phyloP scores from a whole-genome alignment of 2,329 filamentous ascomycete species.

The Colletotrichum sp. region DNA sequence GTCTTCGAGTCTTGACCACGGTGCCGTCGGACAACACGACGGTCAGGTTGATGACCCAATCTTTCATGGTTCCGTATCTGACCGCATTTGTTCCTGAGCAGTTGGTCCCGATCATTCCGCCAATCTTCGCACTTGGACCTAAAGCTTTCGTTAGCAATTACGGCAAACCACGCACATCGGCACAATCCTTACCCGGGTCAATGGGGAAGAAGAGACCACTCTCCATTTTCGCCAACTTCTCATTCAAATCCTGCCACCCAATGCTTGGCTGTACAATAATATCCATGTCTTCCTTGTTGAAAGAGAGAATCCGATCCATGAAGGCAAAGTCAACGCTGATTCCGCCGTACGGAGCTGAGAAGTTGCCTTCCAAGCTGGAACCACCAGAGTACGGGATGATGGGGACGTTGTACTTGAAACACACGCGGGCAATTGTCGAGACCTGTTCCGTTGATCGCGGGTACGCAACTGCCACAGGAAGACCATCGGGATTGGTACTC shows the following conservation, averaged over 20 bases:
- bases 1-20: slow-evolving; percentile 76
- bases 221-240: slow-evolving; percentile 67
- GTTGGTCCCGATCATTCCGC: slow-evolving; percentile 83
- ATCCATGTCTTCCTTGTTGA: slow-evolving; percentile 90
- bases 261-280: slow-evolving; percentile 90
- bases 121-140: slow-evolving; percentile 71
- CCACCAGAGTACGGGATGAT: slow-evolving; percentile 89
- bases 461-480: slow-evolving; percentile 69
- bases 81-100: slow-evolving; percentile 81
- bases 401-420: slow-evolving; percentile 79
- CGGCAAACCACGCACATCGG: not conserved
- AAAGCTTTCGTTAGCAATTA: not conserved
- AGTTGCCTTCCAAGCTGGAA: slow-evolving; percentile 87
- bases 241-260: slow-evolving; percentile 90
- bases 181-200: slow-evolving; percentile 69
- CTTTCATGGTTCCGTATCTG: slow-evolving; percentile 84
- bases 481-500: slow-evolving; percentile 60
- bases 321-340: slow-evolving; percentile 87
- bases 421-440: slow-evolving; percentile 67
- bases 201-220: slow-evolving; percentile 89
- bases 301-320: slow-evolving; percentile 81
- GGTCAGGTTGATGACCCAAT: slow-evolving; percentile 84
- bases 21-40: slow-evolving; percentile 81
- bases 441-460: slow-evolving; percentile 66
- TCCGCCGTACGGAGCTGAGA: slow-evolving; percentile 84